phyloP scores from a whole-genome alignment of 495 filamentous ascomycete species.

The Trichoderma orchidacearum region DNA sequence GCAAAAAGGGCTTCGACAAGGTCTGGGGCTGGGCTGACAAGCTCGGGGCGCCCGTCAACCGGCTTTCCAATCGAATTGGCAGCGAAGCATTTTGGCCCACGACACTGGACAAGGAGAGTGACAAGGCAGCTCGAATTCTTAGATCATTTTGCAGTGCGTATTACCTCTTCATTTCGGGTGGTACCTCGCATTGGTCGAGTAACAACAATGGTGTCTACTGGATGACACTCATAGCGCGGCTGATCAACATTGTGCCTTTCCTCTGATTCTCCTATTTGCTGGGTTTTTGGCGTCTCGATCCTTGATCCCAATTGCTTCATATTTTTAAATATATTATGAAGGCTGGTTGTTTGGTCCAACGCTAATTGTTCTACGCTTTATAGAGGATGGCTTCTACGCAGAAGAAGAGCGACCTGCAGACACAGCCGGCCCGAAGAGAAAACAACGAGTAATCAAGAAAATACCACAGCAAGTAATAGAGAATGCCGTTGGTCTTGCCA shows the following conservation, averaged over 20 bases:
- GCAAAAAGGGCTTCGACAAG: not conserved
- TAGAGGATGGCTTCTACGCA: constrained; percentile 32
- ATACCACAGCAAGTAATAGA: constrained; percentile 59
- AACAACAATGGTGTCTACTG: no score
- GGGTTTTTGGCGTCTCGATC: no score
- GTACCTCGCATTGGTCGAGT: not conserved
- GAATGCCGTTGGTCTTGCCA: constrained; percentile 60
- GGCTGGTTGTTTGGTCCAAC: not conserved
- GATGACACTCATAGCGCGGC: no score
- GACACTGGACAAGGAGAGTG: constrained; percentile 63
- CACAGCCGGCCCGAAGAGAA: constrained; percentile 1
- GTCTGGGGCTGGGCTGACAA: constrained; percentile 5
- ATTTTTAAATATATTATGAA: no score
- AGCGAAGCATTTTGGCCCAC: constrained; percentile 75
- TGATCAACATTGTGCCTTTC: no score
- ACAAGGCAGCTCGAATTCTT: constrained; percentile 72
- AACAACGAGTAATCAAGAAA: constrained; percentile 39
- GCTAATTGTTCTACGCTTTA: constrained; percentile 4
- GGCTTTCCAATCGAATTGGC: constrained; percentile 56
- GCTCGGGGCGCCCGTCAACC: constrained; percentile 55
- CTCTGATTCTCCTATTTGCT: no score
- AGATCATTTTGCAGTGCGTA: constrained; percentile 59
- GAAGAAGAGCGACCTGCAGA: constrained; percentile 1
- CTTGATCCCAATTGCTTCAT: no score
- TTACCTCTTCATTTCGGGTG: not conserved